Base-by-base conservation (phyloP, 306 rosid species). In the Vigna hirtella region DNA sequence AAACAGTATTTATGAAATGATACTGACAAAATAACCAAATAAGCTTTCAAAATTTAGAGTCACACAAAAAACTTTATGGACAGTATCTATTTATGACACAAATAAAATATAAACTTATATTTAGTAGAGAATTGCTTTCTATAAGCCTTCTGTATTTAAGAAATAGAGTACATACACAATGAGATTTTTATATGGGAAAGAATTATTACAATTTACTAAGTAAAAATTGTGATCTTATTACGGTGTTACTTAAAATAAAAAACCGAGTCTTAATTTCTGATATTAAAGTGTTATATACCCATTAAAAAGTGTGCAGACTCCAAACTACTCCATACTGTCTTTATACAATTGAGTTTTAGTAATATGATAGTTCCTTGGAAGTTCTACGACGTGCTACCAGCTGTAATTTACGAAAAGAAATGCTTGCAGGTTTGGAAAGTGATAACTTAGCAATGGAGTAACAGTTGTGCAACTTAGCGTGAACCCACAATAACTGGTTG, bases 1-100 rank as follows among this genome's bases (percentile, higher is more conserved):
- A 30, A 38, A 50, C 77, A 64, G 8, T 52, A 45, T 76, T 42
- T 28, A 62, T 80, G 53, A 72, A 68, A 55, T 70, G 38, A 56
- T 49, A 26, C 52, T 62, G 61, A 61, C 63, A 72, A 40, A 12
- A 34, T 63, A 67, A 57, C 64, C 24, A 45, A 64, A 20, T 1
- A 47, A 81, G 14, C 77, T 13, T 47, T 68, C 22, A 57, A 77
- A 77, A 15, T 34, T 8, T 9, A 15, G 45, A 15, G 30, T 28
- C 66, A 14, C 62, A 11, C 43, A 74, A 26, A 24, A 16, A 43
- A 73, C 34, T 57, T 42, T 45, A 43, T 24, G 18, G 57, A 73
- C 3, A 28, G 9, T 6, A 30, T 24, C 38, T 78, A 48, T 59
- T 56, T 48, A 48, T 8, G 32, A 16, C 30, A 48, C 24, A 70